Evolutionary conservation across 352 stramenopile species (phyloP).

Genomic region (Phytophthora capsici): DNA sequence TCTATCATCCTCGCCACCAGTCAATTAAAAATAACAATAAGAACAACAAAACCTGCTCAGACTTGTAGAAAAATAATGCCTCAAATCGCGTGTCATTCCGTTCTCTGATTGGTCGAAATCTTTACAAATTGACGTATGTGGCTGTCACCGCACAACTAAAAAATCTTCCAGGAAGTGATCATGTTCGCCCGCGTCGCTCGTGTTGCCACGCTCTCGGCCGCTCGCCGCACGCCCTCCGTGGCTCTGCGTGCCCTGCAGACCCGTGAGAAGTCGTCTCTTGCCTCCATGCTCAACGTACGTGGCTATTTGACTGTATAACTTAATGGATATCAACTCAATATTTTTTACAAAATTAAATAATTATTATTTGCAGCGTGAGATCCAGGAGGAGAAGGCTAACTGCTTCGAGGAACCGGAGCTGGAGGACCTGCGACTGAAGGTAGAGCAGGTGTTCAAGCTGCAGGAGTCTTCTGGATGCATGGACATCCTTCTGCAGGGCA

Average conservation of each 20-base stretch:
- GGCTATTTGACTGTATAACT: neutral
- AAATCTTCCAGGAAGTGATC: constrained; percentile 31
- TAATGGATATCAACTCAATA: too few relatives aligned
- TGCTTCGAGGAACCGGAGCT: constrained; percentile 80
- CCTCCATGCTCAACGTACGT: constrained; percentile 29
- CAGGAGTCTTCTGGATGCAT: constrained; percentile 67
- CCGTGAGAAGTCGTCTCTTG: constrained; percentile 56
- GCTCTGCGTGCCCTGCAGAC: constrained; percentile 47
- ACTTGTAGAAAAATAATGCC: constrained; percentile 30
- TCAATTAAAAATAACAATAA: neutral
- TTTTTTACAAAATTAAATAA: too few relatives aligned
- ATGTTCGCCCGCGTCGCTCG: constrained; percentile 60
- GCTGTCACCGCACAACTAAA: constrained; percentile 19
- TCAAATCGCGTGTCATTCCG: constrained; percentile 5
- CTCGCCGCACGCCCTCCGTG: constrained; percentile 37
- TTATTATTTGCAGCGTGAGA: constrained; percentile 57
- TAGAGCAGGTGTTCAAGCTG: constrained; percentile 73
- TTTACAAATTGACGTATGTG: constrained; percentile 28
- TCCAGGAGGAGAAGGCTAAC: constrained; percentile 86
- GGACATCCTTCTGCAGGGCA: constrained; percentile 66
- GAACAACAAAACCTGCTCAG: neutral
- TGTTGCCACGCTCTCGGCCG: constrained; percentile 33
- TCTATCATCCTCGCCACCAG: constrained; percentile 37
- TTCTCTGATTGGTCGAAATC: constrained; percentile 22
- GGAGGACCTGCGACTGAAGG: constrained; percentile 68